Base-by-base conservation (phyloP, 208 protist species). In the Leishmania tarentolae region DNA sequence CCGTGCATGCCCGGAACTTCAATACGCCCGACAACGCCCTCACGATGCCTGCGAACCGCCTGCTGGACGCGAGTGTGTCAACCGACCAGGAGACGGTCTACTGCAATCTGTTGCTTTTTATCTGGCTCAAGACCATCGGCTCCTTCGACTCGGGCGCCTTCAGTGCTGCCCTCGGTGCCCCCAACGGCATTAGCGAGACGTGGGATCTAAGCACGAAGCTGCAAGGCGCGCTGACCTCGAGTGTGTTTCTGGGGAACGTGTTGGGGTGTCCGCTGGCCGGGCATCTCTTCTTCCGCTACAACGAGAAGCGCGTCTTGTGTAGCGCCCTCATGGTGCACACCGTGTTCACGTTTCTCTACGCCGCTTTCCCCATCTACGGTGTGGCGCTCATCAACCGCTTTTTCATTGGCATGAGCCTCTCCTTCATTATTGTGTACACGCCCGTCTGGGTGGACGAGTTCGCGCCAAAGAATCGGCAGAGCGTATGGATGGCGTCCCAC, bases 361-460 rank as follows among this genome's bases (percentile, higher is more conserved):
- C 93, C 0, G 72, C 79, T 0, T 82, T 93, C 28, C 88, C 90
- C 28, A 74, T 80, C 52, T 95, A 92, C 75, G 66, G 75, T 46
- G 66, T 90, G 13, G 88, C 88, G 4, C 76, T 98, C 35, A 21
- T 96, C 37, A 91, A 83, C 69, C 92, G 96, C 37, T 97, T 98
- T 82, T 90, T 97, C 53, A 95, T 98, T 73, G 96, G 96, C 4
- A 46, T 97, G 17, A 94, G 92, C 57, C 86, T 98, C n/a, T 91
- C 97, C 21, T 97, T 97, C 74, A 88, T 98, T 24, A 90, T 98
- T 35, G 92, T 98, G 40, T 98, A 98, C 88, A 93, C 93, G 0
- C 95, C 95, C 24, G 90, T 98, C 17, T 98, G 97, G 97, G 93
- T 98, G 17, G 97, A 98, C 85, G 93, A 94, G 63, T 98, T 98